These are phyloP conservation scores for Exidia glandulosa DNA, from an alignment of 768 basidiomycete species.

Conservation along the genomic window DNA sequence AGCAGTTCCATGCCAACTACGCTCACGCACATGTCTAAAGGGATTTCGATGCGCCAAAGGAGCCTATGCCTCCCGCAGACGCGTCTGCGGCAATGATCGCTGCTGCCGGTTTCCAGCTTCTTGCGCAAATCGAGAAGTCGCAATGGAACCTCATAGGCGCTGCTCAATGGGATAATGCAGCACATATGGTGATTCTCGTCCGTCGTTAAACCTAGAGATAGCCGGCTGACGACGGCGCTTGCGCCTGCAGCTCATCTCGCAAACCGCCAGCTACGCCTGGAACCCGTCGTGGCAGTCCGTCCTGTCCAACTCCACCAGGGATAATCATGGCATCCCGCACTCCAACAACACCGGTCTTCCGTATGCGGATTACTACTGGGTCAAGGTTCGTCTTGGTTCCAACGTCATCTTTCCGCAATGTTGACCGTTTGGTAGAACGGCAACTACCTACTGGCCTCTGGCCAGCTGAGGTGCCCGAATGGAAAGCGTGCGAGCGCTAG, in stretches of 20 bases:
- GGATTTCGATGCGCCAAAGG: constrained; percentile 7
- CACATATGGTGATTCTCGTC: neutral
- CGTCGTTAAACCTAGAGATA: neutral
- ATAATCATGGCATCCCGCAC: constrained; percentile 25
- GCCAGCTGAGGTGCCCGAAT: neutral
- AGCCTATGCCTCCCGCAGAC: constrained; percentile 1
- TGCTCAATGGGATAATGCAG: neutral
- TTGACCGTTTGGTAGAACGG: neutral
- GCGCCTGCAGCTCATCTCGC: constrained; percentile 29
- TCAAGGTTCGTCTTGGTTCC: neutral
- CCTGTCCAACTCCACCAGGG: constrained; percentile 55
- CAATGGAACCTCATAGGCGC: constrained; percentile 1
- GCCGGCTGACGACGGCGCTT: neutral
- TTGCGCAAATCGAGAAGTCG: constrained; percentile 2
- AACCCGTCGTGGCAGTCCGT: constrained; percentile 51
- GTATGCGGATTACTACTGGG: neutral
- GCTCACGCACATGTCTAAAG: too few species aligned
- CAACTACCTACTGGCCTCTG: neutral
- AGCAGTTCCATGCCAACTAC: too few species aligned
- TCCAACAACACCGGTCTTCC: neutral
- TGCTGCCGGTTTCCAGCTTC: constrained; percentile 1
- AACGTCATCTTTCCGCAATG: neutral
- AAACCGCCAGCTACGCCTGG: constrained; percentile 45
- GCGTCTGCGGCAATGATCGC: constrained; percentile 8
- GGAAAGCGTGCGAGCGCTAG: neutral